Conservation (phyloP, 106 monocot genomes). For the Dioscorea alata region DNA sequence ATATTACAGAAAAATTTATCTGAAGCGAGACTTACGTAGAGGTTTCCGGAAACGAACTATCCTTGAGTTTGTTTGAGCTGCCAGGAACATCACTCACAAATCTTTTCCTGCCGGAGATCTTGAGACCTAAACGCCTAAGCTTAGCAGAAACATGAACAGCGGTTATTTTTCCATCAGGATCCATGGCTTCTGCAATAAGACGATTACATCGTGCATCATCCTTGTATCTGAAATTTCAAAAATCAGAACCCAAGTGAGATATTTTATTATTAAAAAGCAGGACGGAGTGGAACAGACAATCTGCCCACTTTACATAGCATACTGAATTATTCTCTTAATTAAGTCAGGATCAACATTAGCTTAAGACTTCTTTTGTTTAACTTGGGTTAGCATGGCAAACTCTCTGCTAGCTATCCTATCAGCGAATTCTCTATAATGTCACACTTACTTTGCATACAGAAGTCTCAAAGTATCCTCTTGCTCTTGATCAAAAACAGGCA, state of each 20-base stretch:
- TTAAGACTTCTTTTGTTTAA: no score
- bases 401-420: no score
- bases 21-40: no score
- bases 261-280: no score
- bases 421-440: not conserved
- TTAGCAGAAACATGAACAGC: constrained; percentile 52
- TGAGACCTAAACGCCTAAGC: constrained; percentile 62
- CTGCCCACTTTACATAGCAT: no score
- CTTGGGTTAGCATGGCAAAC: no score
- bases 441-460: constrained; percentile 62
- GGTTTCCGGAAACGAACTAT: no score
- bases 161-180: constrained; percentile 57
- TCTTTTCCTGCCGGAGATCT: constrained; percentile 30
- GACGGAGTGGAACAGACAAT: no score
- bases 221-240: constrained; percentile 45
- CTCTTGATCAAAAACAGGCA: constrained; percentile 33
- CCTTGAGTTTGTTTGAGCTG: no score
- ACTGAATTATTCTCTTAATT: no score
- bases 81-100: not conserved
- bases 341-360: no score
- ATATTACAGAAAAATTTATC: no score
- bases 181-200: constrained; percentile 63
- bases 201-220: constrained; percentile 49
- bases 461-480: constrained; percentile 39
- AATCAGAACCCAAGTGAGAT: not conserved